A percentile compares a stretch with the other conserved stretches of the same genome.
These are phyloP conservation scores for Scytalidium sp. DNA, from an alignment of 2,329 filamentous ascomycete species.

Conservation along the genomic window DNA sequence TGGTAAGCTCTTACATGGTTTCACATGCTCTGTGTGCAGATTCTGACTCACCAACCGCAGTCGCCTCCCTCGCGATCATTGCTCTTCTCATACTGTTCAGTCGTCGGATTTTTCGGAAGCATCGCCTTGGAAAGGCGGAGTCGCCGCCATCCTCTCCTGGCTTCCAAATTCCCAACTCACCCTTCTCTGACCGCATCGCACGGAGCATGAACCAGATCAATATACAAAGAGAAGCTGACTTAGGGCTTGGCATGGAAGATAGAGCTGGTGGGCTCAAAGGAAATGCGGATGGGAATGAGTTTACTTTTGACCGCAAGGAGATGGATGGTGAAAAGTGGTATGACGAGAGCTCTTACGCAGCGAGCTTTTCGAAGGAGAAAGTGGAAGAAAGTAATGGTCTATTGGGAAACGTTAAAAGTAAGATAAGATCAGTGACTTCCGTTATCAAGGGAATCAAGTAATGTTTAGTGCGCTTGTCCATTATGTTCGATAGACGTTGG, in stretches of 20 bases:
- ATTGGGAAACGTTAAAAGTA: neutral
- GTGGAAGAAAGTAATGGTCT: neutral
- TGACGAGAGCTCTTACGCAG: neutral
- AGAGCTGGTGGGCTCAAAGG: neutral
- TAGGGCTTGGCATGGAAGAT: neutral
- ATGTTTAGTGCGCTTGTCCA: too few species aligned
- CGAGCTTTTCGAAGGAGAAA: neutral
- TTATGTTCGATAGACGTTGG: too few species aligned
- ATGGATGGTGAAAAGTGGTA: neutral
- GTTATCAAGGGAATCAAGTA: neutral
- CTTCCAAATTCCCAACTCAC: constrained; percentile 5
- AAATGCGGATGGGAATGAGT: neutral
- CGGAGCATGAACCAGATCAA: constrained; percentile 11
- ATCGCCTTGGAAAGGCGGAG: constrained; percentile 12
- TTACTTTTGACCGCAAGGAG: neutral
- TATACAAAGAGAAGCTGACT: neutral
- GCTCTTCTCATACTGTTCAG: constrained; percentile 13
- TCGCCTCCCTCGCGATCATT: constrained; percentile 9
- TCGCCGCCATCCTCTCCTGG: constrained; percentile 13
- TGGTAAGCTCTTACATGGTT: too few species aligned
- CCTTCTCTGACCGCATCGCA: constrained; percentile 10
- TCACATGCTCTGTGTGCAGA: too few species aligned
- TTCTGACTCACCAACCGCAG: constrained; percentile 1
- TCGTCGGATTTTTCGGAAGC: constrained; percentile 11
- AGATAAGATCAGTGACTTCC: neutral